Conservation (phyloP, 768 basidiomycete species). For the Rhodotorula babjevae region DNA sequence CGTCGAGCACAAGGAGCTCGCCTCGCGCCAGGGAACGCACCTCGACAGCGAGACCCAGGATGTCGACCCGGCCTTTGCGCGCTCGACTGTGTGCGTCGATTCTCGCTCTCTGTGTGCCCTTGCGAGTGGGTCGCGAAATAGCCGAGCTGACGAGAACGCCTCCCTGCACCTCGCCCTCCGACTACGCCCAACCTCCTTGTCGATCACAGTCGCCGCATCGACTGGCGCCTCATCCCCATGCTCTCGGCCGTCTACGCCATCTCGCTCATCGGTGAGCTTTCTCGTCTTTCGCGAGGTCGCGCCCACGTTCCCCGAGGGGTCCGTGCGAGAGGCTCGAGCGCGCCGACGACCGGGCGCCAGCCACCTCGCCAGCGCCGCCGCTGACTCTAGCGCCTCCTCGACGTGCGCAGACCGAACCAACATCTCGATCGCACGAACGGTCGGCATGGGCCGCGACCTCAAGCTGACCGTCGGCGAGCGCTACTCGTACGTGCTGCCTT, state of each 20-base stretch:
- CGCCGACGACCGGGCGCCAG: no score
- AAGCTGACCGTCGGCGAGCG: conserved; percentile 44
- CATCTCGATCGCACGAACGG: conserved; percentile 31
- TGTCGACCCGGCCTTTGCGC: neutral
- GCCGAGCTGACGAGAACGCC: neutral
- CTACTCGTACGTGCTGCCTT: conserved; percentile 42
- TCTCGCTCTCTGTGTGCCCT: neutral
- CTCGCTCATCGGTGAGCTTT: conserved; percentile 14
- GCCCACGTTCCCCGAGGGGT: neutral
- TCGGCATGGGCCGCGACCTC: conserved; percentile 40
- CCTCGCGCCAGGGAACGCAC: neutral
- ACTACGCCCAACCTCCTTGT: neutral
- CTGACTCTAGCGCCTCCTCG: neutral
- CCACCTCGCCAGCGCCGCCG: no score
- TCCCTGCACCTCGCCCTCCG: no score
- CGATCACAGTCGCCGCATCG: conserved; percentile 23
- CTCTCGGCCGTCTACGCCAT: conserved; percentile 29
- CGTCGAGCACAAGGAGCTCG: conserved; percentile 17
- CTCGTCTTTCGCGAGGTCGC: neutral
- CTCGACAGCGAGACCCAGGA: neutral
- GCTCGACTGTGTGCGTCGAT: neutral
- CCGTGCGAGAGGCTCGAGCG: no score
- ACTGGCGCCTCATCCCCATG: conserved; percentile 26
- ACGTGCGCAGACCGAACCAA: conserved; percentile 30
- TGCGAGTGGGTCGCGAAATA: neutral